Percentiles rank a stretch among this genome's conserved stretches.
These are phyloP conservation scores for Parascedosporium putredinis DNA, from an alignment of 2,329 filamentous ascomycete species.

Conservation along the genomic window DNA sequence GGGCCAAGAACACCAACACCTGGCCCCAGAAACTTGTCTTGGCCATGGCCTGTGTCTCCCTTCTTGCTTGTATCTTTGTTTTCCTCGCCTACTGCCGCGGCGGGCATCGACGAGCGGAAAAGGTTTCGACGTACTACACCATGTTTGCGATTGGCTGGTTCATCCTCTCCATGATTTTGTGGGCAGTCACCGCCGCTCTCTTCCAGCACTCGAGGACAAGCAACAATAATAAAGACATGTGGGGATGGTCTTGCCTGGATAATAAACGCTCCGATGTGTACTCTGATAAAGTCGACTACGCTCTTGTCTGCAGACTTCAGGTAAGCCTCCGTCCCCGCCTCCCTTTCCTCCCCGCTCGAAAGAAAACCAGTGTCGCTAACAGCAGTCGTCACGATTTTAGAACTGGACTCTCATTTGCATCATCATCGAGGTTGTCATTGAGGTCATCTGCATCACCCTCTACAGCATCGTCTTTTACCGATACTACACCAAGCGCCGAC, in stretches of 20 bases:
- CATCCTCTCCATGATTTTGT: slow-evolving; percentile 85
- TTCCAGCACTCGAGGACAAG: slow-evolving; percentile 69
- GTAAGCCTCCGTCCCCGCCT: neutral
- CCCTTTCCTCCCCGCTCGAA: too few relatives aligned
- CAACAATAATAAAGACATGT: slow-evolving; percentile 71
- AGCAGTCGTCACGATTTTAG: too few relatives aligned
- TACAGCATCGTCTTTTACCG: slow-evolving; percentile 96
- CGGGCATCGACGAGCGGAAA: slow-evolving; percentile 81
- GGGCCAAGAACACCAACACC: slow-evolving; percentile 66
- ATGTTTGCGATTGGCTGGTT: slow-evolving; percentile 91
- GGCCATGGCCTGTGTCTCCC: slow-evolving; percentile 66
- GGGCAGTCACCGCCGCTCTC: slow-evolving; percentile 75
- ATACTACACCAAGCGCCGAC: slow-evolving; percentile 90
- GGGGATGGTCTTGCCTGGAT: slow-evolving; percentile 95
- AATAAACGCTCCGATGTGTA: slow-evolving; percentile 75
- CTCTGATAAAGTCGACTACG: slow-evolving; percentile 72
- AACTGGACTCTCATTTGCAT: slow-evolving; percentile 96
- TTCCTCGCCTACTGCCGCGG: slow-evolving; percentile 81
- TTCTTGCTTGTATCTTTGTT: slow-evolving; percentile 67
- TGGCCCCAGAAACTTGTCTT: slow-evolving; percentile 90
- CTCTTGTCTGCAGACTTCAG: slow-evolving; percentile 80
- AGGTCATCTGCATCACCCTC: slow-evolving; percentile 80
- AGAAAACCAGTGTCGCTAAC: too few relatives aligned
- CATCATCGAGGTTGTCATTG: slow-evolving; percentile 91
- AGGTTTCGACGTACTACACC: slow-evolving; percentile 90